Base-by-base conservation (phyloP, 176 grass and related monocot species). In the Oryza punctata region DNA sequence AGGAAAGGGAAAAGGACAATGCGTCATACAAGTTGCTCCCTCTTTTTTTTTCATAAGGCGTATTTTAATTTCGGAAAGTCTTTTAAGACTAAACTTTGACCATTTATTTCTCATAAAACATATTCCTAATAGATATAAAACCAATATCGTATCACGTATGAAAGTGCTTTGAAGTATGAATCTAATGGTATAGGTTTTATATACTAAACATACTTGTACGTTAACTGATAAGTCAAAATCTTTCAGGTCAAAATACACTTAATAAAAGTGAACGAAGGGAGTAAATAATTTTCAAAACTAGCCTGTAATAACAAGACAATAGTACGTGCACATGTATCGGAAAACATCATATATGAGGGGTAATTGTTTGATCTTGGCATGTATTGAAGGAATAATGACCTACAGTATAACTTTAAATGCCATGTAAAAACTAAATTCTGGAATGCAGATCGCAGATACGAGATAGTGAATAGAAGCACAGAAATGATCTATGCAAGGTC, bases 1-100 rank as follows among this genome's bases (percentile, higher is more conserved):
- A 86, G 67, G 33, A 49, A 77, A 84, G 13, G 38, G 21, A 76
- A 76, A 66, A 80, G 27, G 65, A 38, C 37, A 38, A 38, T 63
- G 5, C 7, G 18, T 24, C 29, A 28, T 45, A 65, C 10, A 24
- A 46, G 23, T 60, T 3, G 37, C 37, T 38, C 37, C 37, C 37
- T 38, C 37, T 38, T 38, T 7, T 38, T 37, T 38, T 1, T 38
- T 38, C 37, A 38, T 38, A 38, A 38, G 37, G 37, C 37, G 7
- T 8, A 38, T 38, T 38, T 38, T 38, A 38, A 38, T 38, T 38
- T 38, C 37, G 0, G 37, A 38, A 32, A 38, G 7, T 38, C n/a
- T 0, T 38, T 38, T 38, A 38, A 38, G 37, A 8, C 37, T 38
- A 38, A 38, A 38, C 6, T 7, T 38, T 38, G 37, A 38, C 7